These are phyloP conservation scores for Cladosporium sp. DNA, from an alignment of 2,329 filamentous ascomycete species.

Conservation along the genomic window DNA sequence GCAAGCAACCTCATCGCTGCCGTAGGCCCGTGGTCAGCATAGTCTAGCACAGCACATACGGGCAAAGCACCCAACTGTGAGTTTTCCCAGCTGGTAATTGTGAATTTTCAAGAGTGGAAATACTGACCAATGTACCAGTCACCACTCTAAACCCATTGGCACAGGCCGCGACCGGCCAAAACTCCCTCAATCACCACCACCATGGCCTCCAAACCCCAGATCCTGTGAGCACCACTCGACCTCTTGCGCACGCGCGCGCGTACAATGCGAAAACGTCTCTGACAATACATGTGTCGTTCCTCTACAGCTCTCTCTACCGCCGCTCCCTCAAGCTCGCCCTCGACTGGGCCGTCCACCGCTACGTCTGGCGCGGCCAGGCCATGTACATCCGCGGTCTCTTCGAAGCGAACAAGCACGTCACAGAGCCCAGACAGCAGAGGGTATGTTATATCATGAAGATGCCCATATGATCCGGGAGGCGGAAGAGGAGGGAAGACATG, in stretches of 20 bases:
- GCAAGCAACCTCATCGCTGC: no score
- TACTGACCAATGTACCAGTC: slow-evolving; percentile 5
- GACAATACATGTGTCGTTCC: slow-evolving; percentile 20
- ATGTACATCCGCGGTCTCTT: slow-evolving; percentile 94
- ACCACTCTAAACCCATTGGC: slow-evolving; percentile 13
- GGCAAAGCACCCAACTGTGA: slow-evolving; percentile 8
- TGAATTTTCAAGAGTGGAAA: no score
- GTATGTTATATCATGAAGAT: slow-evolving; percentile 54
- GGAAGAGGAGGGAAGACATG: neutral
- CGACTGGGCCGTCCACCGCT: slow-evolving; percentile 91
- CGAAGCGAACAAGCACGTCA: slow-evolving; percentile 83
- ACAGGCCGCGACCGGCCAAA: slow-evolving; percentile 12
- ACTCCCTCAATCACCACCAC: slow-evolving; percentile 2
- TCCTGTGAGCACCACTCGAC: slow-evolving; percentile 8
- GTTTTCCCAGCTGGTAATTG: no score
- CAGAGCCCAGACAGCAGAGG: slow-evolving; percentile 79
- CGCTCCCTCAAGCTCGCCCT: slow-evolving; percentile 88
- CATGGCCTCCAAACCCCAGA: slow-evolving; percentile 14
- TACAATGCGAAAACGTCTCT: no score
- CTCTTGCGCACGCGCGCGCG: neutral
- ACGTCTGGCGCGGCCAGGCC: slow-evolving; percentile 92
- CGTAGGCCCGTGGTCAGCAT: slow-evolving; percentile 7
- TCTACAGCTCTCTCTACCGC: slow-evolving; percentile 69
- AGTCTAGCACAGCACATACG: no score
- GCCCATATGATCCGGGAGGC: neutral